These are phyloP conservation scores for Flaveria sonorensis DNA, from an alignment of 129 eudicot species.

Conservation along the genomic window DNA sequence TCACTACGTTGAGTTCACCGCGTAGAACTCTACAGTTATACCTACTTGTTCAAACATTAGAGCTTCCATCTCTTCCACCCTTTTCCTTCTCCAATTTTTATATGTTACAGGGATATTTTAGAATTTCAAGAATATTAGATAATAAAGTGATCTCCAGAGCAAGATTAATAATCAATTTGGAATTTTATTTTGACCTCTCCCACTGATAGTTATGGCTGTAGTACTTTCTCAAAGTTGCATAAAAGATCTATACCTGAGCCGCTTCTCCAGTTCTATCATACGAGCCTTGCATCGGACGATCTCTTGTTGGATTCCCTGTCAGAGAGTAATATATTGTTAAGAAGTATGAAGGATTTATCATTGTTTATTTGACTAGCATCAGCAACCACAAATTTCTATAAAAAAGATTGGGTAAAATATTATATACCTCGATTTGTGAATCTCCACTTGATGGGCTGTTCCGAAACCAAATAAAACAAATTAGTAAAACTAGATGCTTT, in stretches of 20 bases:
- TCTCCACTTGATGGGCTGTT: constrained; percentile 54
- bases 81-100: background rate
- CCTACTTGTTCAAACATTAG: no score
- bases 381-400: constrained; percentile 3
- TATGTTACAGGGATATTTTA: background rate
- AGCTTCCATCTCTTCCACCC: background rate
- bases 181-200: background rate
- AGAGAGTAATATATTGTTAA: background rate
- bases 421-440: constrained; percentile 64
- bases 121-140: background rate
- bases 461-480: constrained; percentile 16
- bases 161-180: constrained; percentile 9
- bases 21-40: background rate
- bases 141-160: background rate
- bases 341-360: constrained; percentile 7
- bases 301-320: constrained; percentile 77
- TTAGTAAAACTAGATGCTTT: constrained; percentile 12
- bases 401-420: background rate
- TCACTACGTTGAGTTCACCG: background rate
- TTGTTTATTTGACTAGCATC: constrained; percentile 5
- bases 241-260: constrained; percentile 53
- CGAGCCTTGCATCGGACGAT: constrained; percentile 53
- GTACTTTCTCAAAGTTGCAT: background rate
- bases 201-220: background rate
- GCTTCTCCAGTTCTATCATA: constrained; percentile 59